A percentile compares a stretch with the other conserved stretches of the same genome.
Evolutionary conservation across 805 yeast species (phyloP).

Genomic region (Barnettozyma siamensis): DNA sequence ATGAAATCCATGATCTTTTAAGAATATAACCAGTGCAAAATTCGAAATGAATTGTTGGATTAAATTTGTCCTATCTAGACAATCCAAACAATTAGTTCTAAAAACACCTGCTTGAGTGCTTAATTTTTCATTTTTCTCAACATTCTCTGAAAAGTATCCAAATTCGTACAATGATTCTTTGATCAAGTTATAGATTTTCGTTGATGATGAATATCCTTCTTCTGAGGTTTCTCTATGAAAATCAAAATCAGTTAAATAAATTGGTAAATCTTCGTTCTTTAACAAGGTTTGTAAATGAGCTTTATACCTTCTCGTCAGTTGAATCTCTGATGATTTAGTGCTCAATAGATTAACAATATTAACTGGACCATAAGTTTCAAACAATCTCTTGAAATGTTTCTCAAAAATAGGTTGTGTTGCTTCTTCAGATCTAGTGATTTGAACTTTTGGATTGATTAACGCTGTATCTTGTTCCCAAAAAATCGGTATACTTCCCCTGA

Average conservation of each 20-base stretch:
- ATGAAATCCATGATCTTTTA: conserved; percentile 36
- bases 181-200: conserved; percentile 57
- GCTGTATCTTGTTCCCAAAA: conserved; percentile 98
- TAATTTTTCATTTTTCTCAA: conserved; percentile 43
- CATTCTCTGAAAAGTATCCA: conserved; percentile 78
- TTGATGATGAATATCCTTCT: conserved; percentile 83
- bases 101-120: conserved; percentile 87
- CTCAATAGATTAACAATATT: conserved; percentile 87
- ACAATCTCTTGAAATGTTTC: conserved; percentile 66
- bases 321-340: conserved; percentile 71
- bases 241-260: conserved; percentile 77
- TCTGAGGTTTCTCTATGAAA: conserved; percentile 91
- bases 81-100: conserved; percentile 90
- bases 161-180: conserved; percentile 65
- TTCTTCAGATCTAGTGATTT: conserved; percentile 80
- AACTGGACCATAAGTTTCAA: conserved; percentile 76
- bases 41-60: conserved; percentile 79
- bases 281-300: conserved; percentile 42
- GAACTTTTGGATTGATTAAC: conserved; percentile 83
- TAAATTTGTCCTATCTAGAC: conserved; percentile 90
- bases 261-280: conserved; percentile 31
- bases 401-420: conserved; percentile 91
- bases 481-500: conserved; percentile 94
- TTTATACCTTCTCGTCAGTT: conserved; percentile 60
- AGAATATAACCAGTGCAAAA: conserved; percentile 55